Percentiles rank a stretch among this genome's conserved stretches.
These are phyloP conservation scores for Sanghuangporus baumii DNA, from an alignment of 1,284 basidiomycete species.

Conservation along the genomic window DNA sequence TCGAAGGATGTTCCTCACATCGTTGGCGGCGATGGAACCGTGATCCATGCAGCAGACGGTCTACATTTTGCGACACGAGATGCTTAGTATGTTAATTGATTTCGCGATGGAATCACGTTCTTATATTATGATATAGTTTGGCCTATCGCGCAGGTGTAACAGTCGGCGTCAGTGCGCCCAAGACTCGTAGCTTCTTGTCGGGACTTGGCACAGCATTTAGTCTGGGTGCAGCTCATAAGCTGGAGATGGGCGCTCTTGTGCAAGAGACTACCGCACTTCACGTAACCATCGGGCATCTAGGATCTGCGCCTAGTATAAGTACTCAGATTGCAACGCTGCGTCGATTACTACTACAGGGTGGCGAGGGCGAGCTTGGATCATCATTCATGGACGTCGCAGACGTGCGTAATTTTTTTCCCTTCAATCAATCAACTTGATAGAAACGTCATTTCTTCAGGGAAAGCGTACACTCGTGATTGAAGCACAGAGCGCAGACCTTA, in stretches of 20 bases:
- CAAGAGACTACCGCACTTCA: slow-evolving; percentile 69
- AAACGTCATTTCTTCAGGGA: slow-evolving; percentile 29
- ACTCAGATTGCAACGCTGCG: slow-evolving; percentile 38
- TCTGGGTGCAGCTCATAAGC: slow-evolving; percentile 38
- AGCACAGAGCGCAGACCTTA: slow-evolving; percentile 64
- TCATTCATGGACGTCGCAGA: slow-evolving; percentile 48
- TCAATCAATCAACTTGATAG: not conserved
- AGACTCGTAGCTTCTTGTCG: slow-evolving; percentile 48
- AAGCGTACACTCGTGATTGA: slow-evolving; percentile 51
- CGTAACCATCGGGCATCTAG: slow-evolving; percentile 46
- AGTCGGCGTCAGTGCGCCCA: slow-evolving; percentile 55
- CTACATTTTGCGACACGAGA: slow-evolving; percentile 68
- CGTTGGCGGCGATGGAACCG: slow-evolving; percentile 36
- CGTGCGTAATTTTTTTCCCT: slow-evolving; percentile 28
- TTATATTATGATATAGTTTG: slow-evolving; percentile 33
- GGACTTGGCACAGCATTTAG: slow-evolving; percentile 64
- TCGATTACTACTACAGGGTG: slow-evolving; percentile 45
- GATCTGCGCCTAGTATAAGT: slow-evolving; percentile 24
- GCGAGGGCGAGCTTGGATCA: slow-evolving; percentile 40
- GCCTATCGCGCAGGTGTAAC: slow-evolving; percentile 59
- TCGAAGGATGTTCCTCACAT: slow-evolving; percentile 36
- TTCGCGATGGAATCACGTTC: slow-evolving; percentile 21
- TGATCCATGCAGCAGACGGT: slow-evolving; percentile 70
- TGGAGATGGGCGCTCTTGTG: slow-evolving; percentile 64
- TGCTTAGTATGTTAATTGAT: slow-evolving; percentile 52